Evolutionary conservation across 1,284 basidiomycete genomes (phyloP), one percentile per base, ranked within the genome.

Genomic region (Trametes pubescens): DNA sequence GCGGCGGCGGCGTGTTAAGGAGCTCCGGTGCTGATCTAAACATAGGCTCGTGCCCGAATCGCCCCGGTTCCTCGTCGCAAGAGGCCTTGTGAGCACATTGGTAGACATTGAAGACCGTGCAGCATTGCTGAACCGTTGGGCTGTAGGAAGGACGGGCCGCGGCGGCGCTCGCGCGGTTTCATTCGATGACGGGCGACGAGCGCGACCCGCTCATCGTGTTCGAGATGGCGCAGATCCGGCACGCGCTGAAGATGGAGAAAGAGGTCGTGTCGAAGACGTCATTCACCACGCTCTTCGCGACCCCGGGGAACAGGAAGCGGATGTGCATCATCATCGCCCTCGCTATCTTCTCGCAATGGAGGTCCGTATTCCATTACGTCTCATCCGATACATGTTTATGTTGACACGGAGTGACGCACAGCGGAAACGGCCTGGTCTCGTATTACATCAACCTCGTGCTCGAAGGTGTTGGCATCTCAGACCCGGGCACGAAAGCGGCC

Each of bases 201-300:
- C 75, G 86, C n/a, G 88, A 91, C 74, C 84, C 86, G 8, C 82
- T 92, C 26, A 86, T 92, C 52, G 76, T 82, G 62, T 88, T 87
- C 68, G 90, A 92, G 73, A 88, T 84, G 69, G 81, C 87, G 61
- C 90, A 92, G 78, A 92, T 92, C 77, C 88, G 85, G 24, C 85
- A 88, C 67, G 87, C 88, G 16, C 79, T 91, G 34, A 81, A 84
- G 52, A 73, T 86, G 66, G 89, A 90, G 78, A 64, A 86, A 84
- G 66, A 76, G 86, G 51, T 84, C 83, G 59, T 90, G 84, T 83
- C 82, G 79, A 69, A 86, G 52, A 67, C 67, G 26, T 65, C 67
- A 18, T 89, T 86, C 1, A 87, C 88, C 65, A 80, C 85, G 2
- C 82, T 91, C 65, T 74, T 89, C 70, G 71, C 77, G 26, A 88